A percentile compares a stretch with the other conserved stretches of the same genome.
Evolutionary conservation across 2,329 filamentous ascomycete species (phyloP).

Genomic region (Fusarium luffae): DNA sequence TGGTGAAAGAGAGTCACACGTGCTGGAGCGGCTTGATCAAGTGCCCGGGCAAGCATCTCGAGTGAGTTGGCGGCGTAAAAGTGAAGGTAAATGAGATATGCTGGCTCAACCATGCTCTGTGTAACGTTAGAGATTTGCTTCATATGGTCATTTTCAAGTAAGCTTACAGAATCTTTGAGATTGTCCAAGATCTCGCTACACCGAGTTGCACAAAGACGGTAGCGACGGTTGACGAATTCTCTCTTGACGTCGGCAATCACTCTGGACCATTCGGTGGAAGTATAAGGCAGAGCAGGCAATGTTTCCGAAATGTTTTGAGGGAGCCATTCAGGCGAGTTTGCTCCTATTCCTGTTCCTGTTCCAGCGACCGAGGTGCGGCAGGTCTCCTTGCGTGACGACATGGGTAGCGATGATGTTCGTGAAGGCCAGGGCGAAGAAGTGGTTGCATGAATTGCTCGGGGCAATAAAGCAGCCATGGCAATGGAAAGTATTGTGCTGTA

Average conservation of each 20-base stretch:
- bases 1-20: constrained; percentile 62
- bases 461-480: constrained; percentile 37
- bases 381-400: constrained; percentile 27
- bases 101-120: constrained; percentile 58
- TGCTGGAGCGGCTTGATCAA: constrained; percentile 58
- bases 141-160: not conserved
- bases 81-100: constrained; percentile 68
- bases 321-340: constrained; percentile 22
- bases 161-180: constrained; percentile 58
- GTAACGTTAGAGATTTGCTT: constrained; percentile 27
- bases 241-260: constrained; percentile 65
- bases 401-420: constrained; percentile 23
- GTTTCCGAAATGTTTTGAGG: constrained; percentile 34
- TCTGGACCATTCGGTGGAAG: constrained; percentile 62
- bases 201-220: constrained; percentile 63
- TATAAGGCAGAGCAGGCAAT: constrained; percentile 55
- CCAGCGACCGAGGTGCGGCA: constrained; percentile 13
- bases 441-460: constrained; percentile 29
- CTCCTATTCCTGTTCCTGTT: not conserved
- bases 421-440: constrained; percentile 26
- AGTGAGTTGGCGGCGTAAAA: constrained; percentile 71
- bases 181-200: constrained; percentile 65
- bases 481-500: constrained; percentile 4
- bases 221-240: constrained; percentile 62
- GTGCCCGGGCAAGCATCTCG: constrained; percentile 64